Evolutionary conservation across 495 filamentous ascomycete genomes (phyloP).

Genomic region (Lophiostoma macrostomum): DNA sequence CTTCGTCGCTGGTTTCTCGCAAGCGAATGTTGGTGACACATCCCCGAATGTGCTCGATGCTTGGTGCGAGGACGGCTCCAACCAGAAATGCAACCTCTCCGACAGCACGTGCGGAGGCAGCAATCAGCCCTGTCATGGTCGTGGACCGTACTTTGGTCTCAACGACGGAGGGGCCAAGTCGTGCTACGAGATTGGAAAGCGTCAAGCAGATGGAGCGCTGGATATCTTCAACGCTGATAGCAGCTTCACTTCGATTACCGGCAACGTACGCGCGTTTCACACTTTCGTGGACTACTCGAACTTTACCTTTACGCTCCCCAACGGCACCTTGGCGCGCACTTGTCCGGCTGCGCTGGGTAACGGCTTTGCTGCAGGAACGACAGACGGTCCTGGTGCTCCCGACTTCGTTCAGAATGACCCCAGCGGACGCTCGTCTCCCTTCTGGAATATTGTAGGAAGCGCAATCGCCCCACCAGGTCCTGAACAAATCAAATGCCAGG

Average conservation of each 20-base stretch:
- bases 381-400: slow-evolving; percentile 87
- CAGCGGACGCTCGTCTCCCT: slow-evolving; percentile 68
- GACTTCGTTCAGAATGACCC: slow-evolving; percentile 90
- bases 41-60: slow-evolving; percentile 80
- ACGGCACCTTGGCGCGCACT: slow-evolving; percentile 67
- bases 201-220: slow-evolving; percentile 39
- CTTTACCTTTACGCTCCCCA: slow-evolving; percentile 70
- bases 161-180: slow-evolving; percentile 43
- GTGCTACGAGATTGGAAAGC: slow-evolving; percentile 44
- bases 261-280: slow-evolving; percentile 40
- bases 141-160: slow-evolving; percentile 74
- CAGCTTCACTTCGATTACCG: slow-evolving; percentile 35
- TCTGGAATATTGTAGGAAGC: slow-evolving; percentile 75
- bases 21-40: slow-evolving; percentile 91
- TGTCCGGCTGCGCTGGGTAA: slow-evolving; percentile 93
- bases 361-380: slow-evolving; percentile 91
- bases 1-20: slow-evolving; percentile 94
- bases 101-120: slow-evolving; percentile 64
- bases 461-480: slow-evolving; percentile 68
- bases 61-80: slow-evolving; percentile 43
- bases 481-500: slow-evolving; percentile 74
- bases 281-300: slow-evolving; percentile 56
- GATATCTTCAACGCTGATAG: slow-evolving; percentile 34
- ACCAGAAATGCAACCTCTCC: slow-evolving; percentile 42
- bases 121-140: slow-evolving; percentile 75